Evolutionary conservation across 164 flowering plant genomes (phyloP).

Genomic region (Vitis rotundifolia): DNA sequence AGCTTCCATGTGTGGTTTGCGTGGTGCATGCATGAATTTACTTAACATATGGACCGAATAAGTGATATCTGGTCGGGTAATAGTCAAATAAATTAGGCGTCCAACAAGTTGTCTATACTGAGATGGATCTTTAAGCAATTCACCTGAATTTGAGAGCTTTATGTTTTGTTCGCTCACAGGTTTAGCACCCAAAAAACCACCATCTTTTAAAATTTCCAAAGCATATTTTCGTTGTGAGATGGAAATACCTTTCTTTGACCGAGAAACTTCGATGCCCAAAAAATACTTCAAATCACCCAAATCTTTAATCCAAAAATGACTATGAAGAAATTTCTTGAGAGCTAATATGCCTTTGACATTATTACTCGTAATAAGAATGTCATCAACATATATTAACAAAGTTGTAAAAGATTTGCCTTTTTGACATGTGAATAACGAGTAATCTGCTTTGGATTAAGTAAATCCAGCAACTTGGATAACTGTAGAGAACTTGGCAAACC

Average conservation of each 20-base stretch:
- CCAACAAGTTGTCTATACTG: conserved; percentile 13
- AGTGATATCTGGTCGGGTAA: conserved; percentile 15
- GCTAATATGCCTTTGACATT: neutral
- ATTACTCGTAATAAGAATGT: conserved; percentile 5
- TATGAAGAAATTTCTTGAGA: conserved; percentile 1
- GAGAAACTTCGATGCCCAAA: conserved; percentile 7
- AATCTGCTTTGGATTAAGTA: too few relatives aligned
- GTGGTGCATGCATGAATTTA: conserved; percentile 14
- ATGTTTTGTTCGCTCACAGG: conserved; percentile 9
- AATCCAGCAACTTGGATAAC: too few relatives aligned
- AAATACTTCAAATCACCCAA: conserved; percentile 17
- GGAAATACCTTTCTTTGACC: neutral
- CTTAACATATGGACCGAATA: conserved; percentile 12
- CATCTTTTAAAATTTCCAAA: too few relatives aligned
- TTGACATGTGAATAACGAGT: too few relatives aligned
- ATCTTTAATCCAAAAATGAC: conserved; percentile 12
- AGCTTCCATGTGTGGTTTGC: conserved; percentile 7
- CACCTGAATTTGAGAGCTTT: neutral
- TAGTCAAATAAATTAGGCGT: conserved; percentile 15
- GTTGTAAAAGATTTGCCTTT: too few relatives aligned
- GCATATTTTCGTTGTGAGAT: too few relatives aligned
- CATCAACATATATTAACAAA: conserved; percentile 15
- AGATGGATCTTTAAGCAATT: conserved; percentile 7
- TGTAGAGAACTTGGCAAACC: too few relatives aligned
- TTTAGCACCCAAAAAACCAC: neutral